Percentiles rank a stretch among this genome's conserved stretches.
phyloP scores from a whole-genome alignment of 352 stramenopile genomes.

The Phytophthora crassamura region DNA sequence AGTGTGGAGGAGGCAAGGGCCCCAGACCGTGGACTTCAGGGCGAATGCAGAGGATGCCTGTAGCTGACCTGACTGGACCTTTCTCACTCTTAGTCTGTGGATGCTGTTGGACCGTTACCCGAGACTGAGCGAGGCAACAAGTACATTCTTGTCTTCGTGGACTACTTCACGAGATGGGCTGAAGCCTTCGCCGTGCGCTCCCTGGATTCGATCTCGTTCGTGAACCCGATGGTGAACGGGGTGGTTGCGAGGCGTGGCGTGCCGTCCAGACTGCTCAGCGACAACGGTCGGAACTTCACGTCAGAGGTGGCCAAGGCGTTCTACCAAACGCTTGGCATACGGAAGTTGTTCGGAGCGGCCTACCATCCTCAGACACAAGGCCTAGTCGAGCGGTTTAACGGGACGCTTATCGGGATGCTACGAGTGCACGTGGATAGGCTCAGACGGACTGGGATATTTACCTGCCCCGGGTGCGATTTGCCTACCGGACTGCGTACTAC shows the following conservation, averaged over 20 bases:
- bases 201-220: neutral
- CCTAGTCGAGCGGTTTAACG: neutral
- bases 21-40: neutral
- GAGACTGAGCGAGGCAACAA: too few relatives aligned
- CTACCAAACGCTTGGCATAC: neutral
- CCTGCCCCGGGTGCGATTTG: neutral
- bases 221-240: neutral
- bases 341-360: neutral
- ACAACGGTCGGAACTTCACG: neutral
- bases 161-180: conserved; percentile 1
- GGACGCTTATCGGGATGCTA: conserved; percentile 1
- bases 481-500: neutral
- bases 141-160: too few relatives aligned
- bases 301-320: neutral
- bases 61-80: neutral
- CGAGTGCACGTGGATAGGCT: neutral
- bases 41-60: neutral
- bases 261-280: neutral
- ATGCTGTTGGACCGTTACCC: neutral
- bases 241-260: neutral
- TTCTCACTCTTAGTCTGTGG: conserved; percentile 3
- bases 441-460: conserved; percentile 2
- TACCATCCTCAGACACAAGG: conserved; percentile 10
- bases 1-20: neutral
- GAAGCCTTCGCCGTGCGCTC: neutral